Base-by-base conservation (phyloP, 2,329 filamentous ascomycete species). In the Aspergillus pseudonomiae region DNA sequence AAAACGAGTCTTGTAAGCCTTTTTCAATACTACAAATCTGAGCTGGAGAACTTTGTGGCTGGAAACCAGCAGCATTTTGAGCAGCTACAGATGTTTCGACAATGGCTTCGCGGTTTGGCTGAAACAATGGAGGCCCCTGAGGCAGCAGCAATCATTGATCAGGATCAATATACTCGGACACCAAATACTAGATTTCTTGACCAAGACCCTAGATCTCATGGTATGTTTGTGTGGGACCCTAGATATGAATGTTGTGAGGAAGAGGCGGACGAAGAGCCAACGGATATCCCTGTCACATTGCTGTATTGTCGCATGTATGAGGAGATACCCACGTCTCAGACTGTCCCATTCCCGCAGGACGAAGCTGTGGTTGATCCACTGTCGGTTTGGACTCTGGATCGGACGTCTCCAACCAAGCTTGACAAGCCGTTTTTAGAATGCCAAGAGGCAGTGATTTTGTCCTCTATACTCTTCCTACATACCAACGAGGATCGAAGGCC, bases 391-490 rank as follows among this genome's bases (percentile, higher is more conserved):
- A 26, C 34, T 4, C 45, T 45, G 19, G 28, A 30, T 32, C 5
- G 24, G 21, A 14, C 4, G 39, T 9, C n/a, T 14, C 0, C 16
- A 34, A 30, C 16, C 48, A 26, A n/a, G 32, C 21, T 6, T 46
- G 43, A 26, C 19, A 21, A n/a, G 9, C 16, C 53, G 16, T 16
- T 28, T 30, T 16, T 55, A 0, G 30, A 50, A 26, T 21, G 28
- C 4, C 55, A 54, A 3, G 69, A 71, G 32, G 57, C 65, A 3
- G 30, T 67, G 41, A 41, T 64, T 2, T 36, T 70, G 4, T 70
- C 65, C 12, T 64, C 67, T n/a, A 24, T 70, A 2, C 60, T 71
- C 11, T 67, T 62, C 53, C 54, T 71, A 7, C 63, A 69, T 39
- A 64, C 57, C 3, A 43, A 64, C 57, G 43, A 14, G n/a, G 9